These are phyloP conservation scores for Friedmanniomyces simplex DNA, from an alignment of 495 filamentous ascomycete genomes.

Conservation along the genomic window DNA sequence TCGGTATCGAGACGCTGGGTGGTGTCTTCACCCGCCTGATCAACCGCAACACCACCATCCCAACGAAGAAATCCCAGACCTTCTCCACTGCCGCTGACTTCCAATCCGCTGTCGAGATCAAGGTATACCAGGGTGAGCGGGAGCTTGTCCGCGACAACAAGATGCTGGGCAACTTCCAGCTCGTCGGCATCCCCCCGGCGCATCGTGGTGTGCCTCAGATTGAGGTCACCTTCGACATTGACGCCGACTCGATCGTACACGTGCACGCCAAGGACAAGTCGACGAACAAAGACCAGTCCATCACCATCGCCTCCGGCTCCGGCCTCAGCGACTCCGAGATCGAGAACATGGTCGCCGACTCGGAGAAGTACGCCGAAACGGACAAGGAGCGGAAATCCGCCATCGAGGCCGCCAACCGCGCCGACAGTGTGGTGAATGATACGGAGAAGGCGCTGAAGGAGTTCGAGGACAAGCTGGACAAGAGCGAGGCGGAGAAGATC, in stretches of 20 bases:
- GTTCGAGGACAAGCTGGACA: conserved; percentile 90
- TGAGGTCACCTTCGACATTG: conserved; percentile 99
- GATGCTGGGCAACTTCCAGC: conserved; percentile 98
- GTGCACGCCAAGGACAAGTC: conserved; percentile 99
- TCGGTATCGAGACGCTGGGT: conserved; percentile 98
- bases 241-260: conserved; percentile 97
- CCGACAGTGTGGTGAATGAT: conserved; percentile 91
- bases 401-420: conserved; percentile 92
- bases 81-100: conserved; percentile 99
- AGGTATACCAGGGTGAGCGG: conserved; percentile 99
- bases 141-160: conserved; percentile 99
- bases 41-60: conserved; percentile 99
- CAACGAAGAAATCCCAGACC: conserved; percentile 97
- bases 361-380: conserved; percentile 86
- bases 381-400: conserved; percentile 96
- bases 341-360: conserved; percentile 90
- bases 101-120: conserved; percentile 99
- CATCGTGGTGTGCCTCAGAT: conserved; percentile 97
- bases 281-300: conserved; percentile 98
- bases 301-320: conserved; percentile 94
- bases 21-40: conserved; percentile 99
- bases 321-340: conserved; percentile 95
- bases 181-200: conserved; percentile 93
- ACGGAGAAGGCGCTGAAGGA: conserved; percentile 98
- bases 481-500: conserved; percentile 84